Percentiles rank a stretch among this genome's conserved stretches.
These are phyloP conservation scores for Cyberlindnera veronae DNA, from an alignment of 805 yeast species.

Conservation along the genomic window DNA sequence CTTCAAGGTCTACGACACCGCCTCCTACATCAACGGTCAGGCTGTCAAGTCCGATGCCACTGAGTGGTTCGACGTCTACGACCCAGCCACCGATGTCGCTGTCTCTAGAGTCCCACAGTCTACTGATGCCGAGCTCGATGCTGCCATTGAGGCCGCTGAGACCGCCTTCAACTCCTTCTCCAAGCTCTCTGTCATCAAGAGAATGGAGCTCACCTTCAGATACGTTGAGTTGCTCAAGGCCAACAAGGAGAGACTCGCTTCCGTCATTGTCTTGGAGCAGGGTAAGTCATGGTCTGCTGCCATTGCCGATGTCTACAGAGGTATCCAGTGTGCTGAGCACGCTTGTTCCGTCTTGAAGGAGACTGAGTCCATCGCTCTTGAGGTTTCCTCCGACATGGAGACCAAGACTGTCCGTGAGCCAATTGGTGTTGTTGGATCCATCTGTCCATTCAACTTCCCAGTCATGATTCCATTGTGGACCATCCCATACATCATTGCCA, in stretches of 20 bases:
- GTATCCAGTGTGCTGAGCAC: slow-evolving; percentile 78
- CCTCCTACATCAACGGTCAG: slow-evolving; percentile 45
- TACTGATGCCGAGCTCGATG: slow-evolving; percentile 59
- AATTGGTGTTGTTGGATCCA: slow-evolving; percentile 72
- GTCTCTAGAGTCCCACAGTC: slow-evolving; percentile 70
- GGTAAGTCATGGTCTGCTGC: slow-evolving; percentile 78
- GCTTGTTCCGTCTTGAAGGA: slow-evolving; percentile 66
- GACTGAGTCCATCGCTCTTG: slow-evolving; percentile 58
- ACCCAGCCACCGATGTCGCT: slow-evolving; percentile 69
- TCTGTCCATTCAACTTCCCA: slow-evolving; percentile 80
- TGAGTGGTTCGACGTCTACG: slow-evolving; percentile 66
- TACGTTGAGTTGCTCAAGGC: slow-evolving; percentile 60
- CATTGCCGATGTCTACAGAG: slow-evolving; percentile 70
- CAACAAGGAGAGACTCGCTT: slow-evolving; percentile 66
- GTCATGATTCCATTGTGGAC: slow-evolving; percentile 73
- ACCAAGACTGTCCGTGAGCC: slow-evolving; percentile 70
- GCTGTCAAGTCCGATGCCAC: slow-evolving; percentile 45
- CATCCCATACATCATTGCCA: slow-evolving; percentile 54
- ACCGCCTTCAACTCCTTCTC: slow-evolving; percentile 60
- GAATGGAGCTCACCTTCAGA: slow-evolving; percentile 66
- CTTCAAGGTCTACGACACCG: slow-evolving; percentile 46
- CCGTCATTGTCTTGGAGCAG: slow-evolving; percentile 63
- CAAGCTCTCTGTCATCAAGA: slow-evolving; percentile 41
- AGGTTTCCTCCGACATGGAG: slow-evolving; percentile 71
- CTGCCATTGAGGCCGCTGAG: slow-evolving; percentile 62